Evolutionary conservation across 352 stramenopile species (phyloP), one percentile per base, ranked within the genome.

Genomic region (Phytophthora hybrid): DNA sequence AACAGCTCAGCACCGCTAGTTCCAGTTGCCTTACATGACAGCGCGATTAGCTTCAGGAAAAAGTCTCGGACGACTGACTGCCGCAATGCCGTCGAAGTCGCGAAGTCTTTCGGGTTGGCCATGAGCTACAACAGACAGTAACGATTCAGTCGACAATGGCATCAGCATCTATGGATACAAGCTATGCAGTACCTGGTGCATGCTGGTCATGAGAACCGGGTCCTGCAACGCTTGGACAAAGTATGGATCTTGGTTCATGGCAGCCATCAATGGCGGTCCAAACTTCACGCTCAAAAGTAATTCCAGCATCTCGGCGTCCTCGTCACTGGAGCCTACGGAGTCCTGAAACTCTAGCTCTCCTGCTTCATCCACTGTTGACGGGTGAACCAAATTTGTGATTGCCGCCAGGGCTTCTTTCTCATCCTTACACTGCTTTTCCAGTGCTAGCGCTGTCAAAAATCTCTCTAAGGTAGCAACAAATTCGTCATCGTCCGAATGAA

Each of bases 141-240:
- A 29, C 21, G 66, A 21, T 49, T 60, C 26, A 71, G 47, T 14
- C 57, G 2, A 71, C 11, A 21, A 34, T 39, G 19, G 4, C 39
- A 39, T 34, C 9, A 34, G 10, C 51, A 9, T 18, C 10, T 3
- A n/a, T 19, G 19, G 5, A 32, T 19, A 39, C 16, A 57, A 46
- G 19, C 7, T 52, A 52, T n/a, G n/a, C n/a, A n/a, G n/a, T 67
- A 92, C 86, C 84, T 91, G 84, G 29, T 93, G 86, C 67, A 93
- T 78, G 37, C 78, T 89, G 13, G 73, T 46, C 56, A 91, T 87
- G n/a, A 92, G 72, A 52, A 78, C 31, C 0, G 84, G 84, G 19
- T 87, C 73, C 58, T 88, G 62, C 49, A 93, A 71, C 18, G 84
- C 81, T 44, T 81, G 66, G 14, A 81, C 69, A 68, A 91, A 92